These are phyloP conservation scores for Stenogyne calaminthoides DNA, from an alignment of 305 asterid species.

Conservation along the genomic window DNA sequence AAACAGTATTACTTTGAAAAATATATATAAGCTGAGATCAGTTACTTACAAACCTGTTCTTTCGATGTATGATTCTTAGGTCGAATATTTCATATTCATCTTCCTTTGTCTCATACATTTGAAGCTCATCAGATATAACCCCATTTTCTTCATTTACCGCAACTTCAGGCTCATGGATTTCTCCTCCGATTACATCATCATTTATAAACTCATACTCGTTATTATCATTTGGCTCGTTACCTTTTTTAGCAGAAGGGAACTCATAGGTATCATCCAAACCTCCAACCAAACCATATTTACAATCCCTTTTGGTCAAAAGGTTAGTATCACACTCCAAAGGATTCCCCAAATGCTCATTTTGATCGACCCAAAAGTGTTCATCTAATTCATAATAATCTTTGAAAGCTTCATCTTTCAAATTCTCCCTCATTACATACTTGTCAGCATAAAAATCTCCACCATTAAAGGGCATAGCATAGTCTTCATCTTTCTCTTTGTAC, in stretches of 20 bases:
- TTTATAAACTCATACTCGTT: slow-evolving; percentile 27
- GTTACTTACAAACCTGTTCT: slow-evolving; percentile 67
- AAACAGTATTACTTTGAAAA: not conserved
- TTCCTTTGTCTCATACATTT: slow-evolving; percentile 47
- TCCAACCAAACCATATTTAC: not conserved
- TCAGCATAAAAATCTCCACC: slow-evolving; percentile 53
- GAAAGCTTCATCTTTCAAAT: slow-evolving; percentile 27
- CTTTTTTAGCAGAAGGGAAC: slow-evolving; percentile 36
- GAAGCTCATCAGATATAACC: slow-evolving; percentile 51
- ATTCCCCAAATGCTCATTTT: slow-evolving; percentile 20
- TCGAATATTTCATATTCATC: slow-evolving; percentile 78
- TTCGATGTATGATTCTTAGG: slow-evolving; percentile 83
- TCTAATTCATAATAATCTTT: slow-evolving; percentile 49
- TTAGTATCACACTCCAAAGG: slow-evolving; percentile 22
- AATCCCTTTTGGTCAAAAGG: too few relatives aligned
- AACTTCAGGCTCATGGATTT: slow-evolving; percentile 39
- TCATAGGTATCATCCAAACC: slow-evolving; percentile 36
- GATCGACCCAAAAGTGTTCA: slow-evolving; percentile 40
- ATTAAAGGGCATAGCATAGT: slow-evolving; percentile 59
- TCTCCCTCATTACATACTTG: slow-evolving; percentile 57
- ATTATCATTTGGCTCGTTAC: slow-evolving; percentile 26
- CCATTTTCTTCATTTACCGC: slow-evolving; percentile 50
- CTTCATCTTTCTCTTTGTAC: slow-evolving; percentile 88
- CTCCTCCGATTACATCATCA: slow-evolving; percentile 35
- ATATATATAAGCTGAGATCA: not conserved